phyloP scores from a whole-genome alignment of 148 eudicot genomes.

The Heliamphora exappendiculata region DNA sequence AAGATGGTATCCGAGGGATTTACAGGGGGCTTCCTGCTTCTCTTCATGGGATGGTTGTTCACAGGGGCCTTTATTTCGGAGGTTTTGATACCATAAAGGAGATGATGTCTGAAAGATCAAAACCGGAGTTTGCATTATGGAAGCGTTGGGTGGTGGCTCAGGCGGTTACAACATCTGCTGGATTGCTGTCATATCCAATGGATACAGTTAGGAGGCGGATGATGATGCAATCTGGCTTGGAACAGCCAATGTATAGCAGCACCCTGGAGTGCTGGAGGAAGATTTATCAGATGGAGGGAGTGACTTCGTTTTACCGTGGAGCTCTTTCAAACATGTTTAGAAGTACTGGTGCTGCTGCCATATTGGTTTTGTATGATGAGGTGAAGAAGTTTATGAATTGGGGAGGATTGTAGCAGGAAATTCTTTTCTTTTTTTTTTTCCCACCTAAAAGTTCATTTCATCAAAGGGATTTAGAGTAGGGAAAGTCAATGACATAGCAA shows the following conservation, averaged over 20 bases:
- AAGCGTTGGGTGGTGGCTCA: slow-evolving; percentile 92
- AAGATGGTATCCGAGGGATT: slow-evolving; percentile 69
- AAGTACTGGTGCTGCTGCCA: slow-evolving; percentile 95
- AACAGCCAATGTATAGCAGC: slow-evolving; percentile 52
- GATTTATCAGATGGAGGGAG: slow-evolving; percentile 62
- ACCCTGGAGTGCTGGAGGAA: slow-evolving; percentile 92
- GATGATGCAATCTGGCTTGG: slow-evolving; percentile 98
- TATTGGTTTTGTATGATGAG: slow-evolving; percentile 88
- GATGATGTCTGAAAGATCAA: slow-evolving; percentile 43
- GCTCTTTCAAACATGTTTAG: slow-evolving; percentile 83
- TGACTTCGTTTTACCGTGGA: slow-evolving; percentile 78
- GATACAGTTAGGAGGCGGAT: slow-evolving; percentile 91
- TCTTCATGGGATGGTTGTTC: slow-evolving; percentile 88
- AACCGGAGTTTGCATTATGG: slow-evolving; percentile 63
- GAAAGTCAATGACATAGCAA: slow-evolving; percentile 1
- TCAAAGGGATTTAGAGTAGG: slow-evolving; percentile 4
- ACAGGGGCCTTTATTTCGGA: slow-evolving; percentile 85
- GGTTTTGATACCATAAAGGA: slow-evolving; percentile 93
- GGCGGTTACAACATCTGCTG: slow-evolving; percentile 85
- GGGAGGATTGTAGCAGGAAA: slow-evolving; percentile 22
- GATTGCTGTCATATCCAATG: slow-evolving; percentile 76
- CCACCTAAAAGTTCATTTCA: background rate
- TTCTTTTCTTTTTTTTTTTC: background rate
- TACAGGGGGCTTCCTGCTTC: slow-evolving; percentile 95
- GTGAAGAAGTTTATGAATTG: slow-evolving; percentile 70